A percentile compares a stretch with the other conserved stretches of the same genome.
phyloP scores from a whole-genome alignment of 2,329 filamentous ascomycete genomes.

The Diaporthe eres region DNA sequence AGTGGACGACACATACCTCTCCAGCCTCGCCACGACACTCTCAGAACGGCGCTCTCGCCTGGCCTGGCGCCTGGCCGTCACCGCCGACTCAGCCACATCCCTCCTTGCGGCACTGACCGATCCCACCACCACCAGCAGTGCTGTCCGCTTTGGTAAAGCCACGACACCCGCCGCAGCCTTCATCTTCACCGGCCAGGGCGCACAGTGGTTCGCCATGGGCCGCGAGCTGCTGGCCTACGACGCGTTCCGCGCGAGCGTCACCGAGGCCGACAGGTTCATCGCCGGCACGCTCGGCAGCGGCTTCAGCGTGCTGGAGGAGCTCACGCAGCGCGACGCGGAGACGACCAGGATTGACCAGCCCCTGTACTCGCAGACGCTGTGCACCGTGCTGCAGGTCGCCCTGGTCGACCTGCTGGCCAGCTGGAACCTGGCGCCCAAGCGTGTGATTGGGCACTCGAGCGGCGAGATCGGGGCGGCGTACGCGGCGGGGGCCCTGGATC shows the following conservation, averaged over 20 bases:
- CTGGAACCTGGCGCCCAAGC: constrained; percentile 42
- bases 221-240: constrained; percentile 45
- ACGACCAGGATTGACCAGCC: constrained; percentile 47
- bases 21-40: constrained; percentile 38
- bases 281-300: constrained; percentile 17
- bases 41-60: constrained; percentile 37
- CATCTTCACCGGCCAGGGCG: constrained; percentile 53
- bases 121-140: constrained; percentile 21
- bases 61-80: constrained; percentile 36
- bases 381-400: constrained; percentile 55
- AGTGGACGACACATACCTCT: constrained; percentile 31
- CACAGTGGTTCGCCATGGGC: constrained; percentile 51
- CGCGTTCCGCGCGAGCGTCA: constrained; percentile 42
- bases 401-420: constrained; percentile 49
- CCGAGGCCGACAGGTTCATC: constrained; percentile 31
- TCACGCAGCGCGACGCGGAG: constrained; percentile 42
- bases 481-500: constrained; percentile 43
- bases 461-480: constrained; percentile 48
- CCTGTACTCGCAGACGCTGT: constrained; percentile 47
- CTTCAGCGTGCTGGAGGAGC: constrained; percentile 46
- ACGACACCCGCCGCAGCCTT: constrained; percentile 41
- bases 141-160: constrained; percentile 32
- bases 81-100: constrained; percentile 31
- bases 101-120: constrained; percentile 24
- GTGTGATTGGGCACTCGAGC: constrained; percentile 45